Evolutionary conservation across 2,329 filamentous ascomycete species (phyloP), one percentile per base, ranked within the genome.

Genomic region (Neofusicoccum parvum): DNA sequence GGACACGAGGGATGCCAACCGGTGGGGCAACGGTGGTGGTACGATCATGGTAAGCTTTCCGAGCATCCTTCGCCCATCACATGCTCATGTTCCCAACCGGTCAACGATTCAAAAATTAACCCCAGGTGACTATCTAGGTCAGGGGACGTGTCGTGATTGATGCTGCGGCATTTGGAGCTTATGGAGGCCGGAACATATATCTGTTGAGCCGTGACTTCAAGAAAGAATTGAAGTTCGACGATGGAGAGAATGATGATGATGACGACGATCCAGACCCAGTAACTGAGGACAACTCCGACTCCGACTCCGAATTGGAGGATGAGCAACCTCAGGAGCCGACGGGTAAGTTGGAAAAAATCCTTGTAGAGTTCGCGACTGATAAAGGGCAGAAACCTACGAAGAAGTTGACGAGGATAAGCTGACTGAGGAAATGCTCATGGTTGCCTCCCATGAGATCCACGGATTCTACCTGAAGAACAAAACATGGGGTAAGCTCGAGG

Each of bases 61-160:
- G 1, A 39, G 27, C 27, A 7, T 7, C 6, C 27, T 32, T 5
- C 27, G 27, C 5, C 27, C 6, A 32, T 32, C 27, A 32, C 5
- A 32, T 32, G n/a, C n/a, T 39, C 39, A 10, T 39, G 32, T 37
- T 23, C 10, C 11, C 15, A 12, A 3, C 17, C 34, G 14, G 11
- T 75, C 27, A 32, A 20, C 72, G 71, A 3, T 10, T 41, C 5
- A 69, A 68, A 9, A 75, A 73, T 65, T 76, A 80, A 32, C 27
- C 5, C 27, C 27, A 7, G 27, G 27, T 5, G 66, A 79, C 80
- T 66, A 78, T 76, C 64, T 76, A 75, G 65, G 72, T 85, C 66
- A 81, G 81, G 64, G 81, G 81, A 27, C 78, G 83, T 23, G 80
- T 86, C 36, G 79, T 86, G 46, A 81, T 86, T 51, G 84, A 86